These are phyloP conservation scores for Clohesyomyces aquaticus DNA, from an alignment of 495 filamentous ascomycete genomes.

Conservation along the genomic window DNA sequence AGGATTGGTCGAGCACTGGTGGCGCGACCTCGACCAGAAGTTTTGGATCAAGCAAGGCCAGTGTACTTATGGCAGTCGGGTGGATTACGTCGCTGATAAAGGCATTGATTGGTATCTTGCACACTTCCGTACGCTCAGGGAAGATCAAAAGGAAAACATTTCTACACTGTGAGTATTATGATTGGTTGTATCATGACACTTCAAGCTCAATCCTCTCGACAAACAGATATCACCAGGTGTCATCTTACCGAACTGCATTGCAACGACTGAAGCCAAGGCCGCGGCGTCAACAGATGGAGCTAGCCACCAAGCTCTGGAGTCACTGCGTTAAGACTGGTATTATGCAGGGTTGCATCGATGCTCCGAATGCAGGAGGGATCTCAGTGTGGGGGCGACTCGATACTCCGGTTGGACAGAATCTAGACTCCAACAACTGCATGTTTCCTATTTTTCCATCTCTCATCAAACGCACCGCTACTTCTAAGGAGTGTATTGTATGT, in stretches of 20 bases:
- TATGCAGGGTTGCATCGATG: neutral
- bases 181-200: neutral
- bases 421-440: neutral
- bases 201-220: neutral
- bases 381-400: neutral
- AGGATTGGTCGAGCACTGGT: neutral
- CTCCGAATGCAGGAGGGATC: neutral
- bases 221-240: neutral
- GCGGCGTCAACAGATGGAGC: neutral
- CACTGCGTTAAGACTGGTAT: neutral
- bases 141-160: neutral
- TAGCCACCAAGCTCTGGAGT: neutral
- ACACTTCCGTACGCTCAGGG: neutral
- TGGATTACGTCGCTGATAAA: neutral
- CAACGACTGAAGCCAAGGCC: neutral
- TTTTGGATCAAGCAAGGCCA: neutral
- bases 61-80: neutral
- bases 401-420: neutral
- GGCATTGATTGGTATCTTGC: neutral
- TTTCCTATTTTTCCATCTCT: conserved; percentile 14
- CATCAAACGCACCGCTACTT: neutral
- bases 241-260: neutral
- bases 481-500: conserved; percentile 23
- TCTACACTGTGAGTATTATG: neutral
- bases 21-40: neutral